Base-by-base conservation (phyloP, 148 eudicot genomes). In the Chenopodium suecicum region DNA sequence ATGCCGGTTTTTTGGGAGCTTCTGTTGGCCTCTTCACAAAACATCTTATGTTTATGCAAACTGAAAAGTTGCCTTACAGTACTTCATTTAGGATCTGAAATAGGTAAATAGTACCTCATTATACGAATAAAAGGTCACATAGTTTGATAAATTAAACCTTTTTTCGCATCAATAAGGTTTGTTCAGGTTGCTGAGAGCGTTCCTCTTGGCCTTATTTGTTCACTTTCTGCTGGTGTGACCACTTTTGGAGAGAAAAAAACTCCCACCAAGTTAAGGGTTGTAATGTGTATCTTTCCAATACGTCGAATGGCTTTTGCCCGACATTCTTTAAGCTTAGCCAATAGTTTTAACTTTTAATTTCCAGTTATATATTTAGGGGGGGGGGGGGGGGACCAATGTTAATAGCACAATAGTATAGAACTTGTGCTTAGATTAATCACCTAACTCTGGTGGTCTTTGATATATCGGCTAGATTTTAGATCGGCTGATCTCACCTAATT, bases 21-120 rank as follows among this genome's bases (percentile, higher is more conserved):
- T 10, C 72, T 4, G 64, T 37, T 64, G 29, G 80, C 70, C 81
- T 47, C 81, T 48, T 67, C 63, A 19, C 54, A 48, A 34, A 73
- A 70, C 74, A 41, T 70, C 44, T 70, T 73, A 14, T 5, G 19
- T 73, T n/a, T 25, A 67, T 67, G 37, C 37, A 67, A 67, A 62
- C 13, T 29, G 11, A 29, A 27, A 25, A 27, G 32, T 23, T 25
- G 3, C 23, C 0, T 13, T 23, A 20, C 19, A 4, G 73, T 56
- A 50, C 79, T 65, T 76, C 75, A 44, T 16, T 2, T 23, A 52
- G 75, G 37, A 56, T 69, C 66, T 37, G 12, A 69, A 76, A 66
- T 69, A 82, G 60, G 76, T 56, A 70, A 25, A 23, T 76, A 82
- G 80, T 76, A 66, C 67, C 83, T 81, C 67, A 75, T 81, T 46